A percentile compares a stretch with the other conserved stretches of the same genome.
phyloP scores from a whole-genome alignment of 768 basidiomycete species.

The Mycena belliarum region DNA sequence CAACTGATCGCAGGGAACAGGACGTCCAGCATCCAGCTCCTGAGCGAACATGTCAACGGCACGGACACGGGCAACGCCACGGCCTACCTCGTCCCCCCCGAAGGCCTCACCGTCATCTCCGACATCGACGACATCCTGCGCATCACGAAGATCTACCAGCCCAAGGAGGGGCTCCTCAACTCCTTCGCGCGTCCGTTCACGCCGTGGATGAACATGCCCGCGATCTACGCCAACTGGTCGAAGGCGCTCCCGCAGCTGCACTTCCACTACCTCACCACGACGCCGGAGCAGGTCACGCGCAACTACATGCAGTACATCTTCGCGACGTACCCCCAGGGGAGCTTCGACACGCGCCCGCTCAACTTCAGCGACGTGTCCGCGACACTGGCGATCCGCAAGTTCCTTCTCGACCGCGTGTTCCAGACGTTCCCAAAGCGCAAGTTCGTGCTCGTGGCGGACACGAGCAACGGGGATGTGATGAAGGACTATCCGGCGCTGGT shows the following conservation, averaged over 20 bases:
- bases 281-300: conserved; percentile 32
- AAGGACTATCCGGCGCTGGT: conserved; percentile 15
- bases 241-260: conserved; percentile 25
- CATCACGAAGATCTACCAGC: conserved; percentile 34
- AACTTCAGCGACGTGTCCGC: conserved; percentile 31
- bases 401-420: conserved; percentile 29
- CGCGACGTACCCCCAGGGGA: conserved; percentile 31
- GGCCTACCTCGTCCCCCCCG: conserved; percentile 29
- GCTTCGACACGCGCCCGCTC: conserved; percentile 34
- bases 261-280: conserved; percentile 38
- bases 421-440: conserved; percentile 34
- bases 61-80: conserved; percentile 28
- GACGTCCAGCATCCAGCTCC: not conserved
- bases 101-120: conserved; percentile 32
- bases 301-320: conserved; percentile 34
- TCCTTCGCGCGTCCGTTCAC: conserved; percentile 32
- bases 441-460: conserved; percentile 23
- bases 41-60: not conserved
- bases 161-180: conserved; percentile 32
- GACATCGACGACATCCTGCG: conserved; percentile 39
- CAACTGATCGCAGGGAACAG: conserved; percentile 5
- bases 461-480: conserved; percentile 22
- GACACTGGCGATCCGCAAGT: conserved; percentile 30
- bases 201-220: conserved; percentile 30
- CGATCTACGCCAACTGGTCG: conserved; percentile 30